Evolutionary conservation across 1,284 basidiomycete genomes (phyloP).

Genomic region (Apiotrichum gamsii): DNA sequence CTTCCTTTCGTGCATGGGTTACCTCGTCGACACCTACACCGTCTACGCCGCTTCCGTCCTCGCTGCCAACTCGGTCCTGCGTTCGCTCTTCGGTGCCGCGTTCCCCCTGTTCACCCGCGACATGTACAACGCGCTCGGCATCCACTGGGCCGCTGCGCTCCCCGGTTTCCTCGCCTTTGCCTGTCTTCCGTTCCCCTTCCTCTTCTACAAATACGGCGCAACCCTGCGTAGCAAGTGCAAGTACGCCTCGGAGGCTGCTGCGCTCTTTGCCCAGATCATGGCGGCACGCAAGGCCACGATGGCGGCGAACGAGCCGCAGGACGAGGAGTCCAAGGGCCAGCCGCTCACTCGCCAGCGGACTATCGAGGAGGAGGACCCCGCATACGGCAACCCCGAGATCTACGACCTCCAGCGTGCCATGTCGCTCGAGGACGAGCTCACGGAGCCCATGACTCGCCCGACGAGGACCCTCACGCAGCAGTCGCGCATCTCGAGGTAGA

Average conservation of each 20-base stretch:
- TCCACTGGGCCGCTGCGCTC: constrained; percentile 61
- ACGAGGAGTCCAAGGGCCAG: too few relatives aligned
- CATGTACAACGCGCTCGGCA: constrained; percentile 53
- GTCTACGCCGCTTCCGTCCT: constrained; percentile 55
- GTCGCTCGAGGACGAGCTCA: constrained; percentile 17
- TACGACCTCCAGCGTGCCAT: constrained; percentile 16
- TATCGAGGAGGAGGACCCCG: constrained; percentile 6
- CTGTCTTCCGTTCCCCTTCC: constrained; percentile 54
- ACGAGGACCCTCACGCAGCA: not conserved
- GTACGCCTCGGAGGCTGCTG: constrained; percentile 40
- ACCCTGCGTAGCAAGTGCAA: constrained; percentile 56
- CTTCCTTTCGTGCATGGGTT: constrained; percentile 56
- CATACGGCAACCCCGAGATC: constrained; percentile 9
- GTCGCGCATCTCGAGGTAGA: too few relatives aligned
- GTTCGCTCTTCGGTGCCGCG: constrained; percentile 59
- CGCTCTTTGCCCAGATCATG: constrained; percentile 36
- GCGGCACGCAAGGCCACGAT: constrained; percentile 28
- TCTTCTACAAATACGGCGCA: constrained; percentile 54
- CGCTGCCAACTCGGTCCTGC: constrained; percentile 63
- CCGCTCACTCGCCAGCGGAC: not conserved
- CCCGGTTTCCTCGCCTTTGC: constrained; percentile 58
- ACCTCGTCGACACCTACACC: constrained; percentile 60
- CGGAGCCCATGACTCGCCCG: constrained; percentile 4
- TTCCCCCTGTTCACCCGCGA: constrained; percentile 56
- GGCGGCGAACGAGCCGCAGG: not conserved